phyloP scores from a whole-genome alignment of 768 basidiomycete species.

The Dendrothele bispora region DNA sequence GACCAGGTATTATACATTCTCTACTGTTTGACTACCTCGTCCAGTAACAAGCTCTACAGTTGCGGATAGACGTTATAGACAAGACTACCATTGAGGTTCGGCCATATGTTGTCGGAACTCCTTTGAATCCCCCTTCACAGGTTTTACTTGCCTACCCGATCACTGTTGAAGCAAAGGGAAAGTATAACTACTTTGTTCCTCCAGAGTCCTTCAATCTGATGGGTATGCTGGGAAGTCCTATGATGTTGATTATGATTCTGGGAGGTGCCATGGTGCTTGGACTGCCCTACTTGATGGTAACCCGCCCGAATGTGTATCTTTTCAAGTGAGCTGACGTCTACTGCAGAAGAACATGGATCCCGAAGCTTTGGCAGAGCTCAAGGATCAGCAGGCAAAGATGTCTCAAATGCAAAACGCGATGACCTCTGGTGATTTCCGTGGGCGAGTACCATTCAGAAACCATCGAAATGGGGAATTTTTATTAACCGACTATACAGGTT shows the following conservation, averaged over 20 bases:
- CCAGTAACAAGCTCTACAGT: slow-evolving; percentile 35
- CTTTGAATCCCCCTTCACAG: slow-evolving; percentile 56
- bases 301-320: slow-evolving; percentile 12
- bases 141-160: slow-evolving; percentile 64
- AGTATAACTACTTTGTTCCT: slow-evolving; percentile 65
- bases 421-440: slow-evolving; percentile 57
- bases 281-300: slow-evolving; percentile 77
- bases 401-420: slow-evolving; percentile 55
- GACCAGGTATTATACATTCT: slow-evolving; percentile 54
- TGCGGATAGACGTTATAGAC: slow-evolving; percentile 65
- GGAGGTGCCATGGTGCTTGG: slow-evolving; percentile 67
- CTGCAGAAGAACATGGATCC: slow-evolving; percentile 76
- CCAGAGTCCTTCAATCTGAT: slow-evolving; percentile 71
- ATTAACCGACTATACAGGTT: slow-evolving; percentile 30
- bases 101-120: slow-evolving; percentile 69
- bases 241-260: slow-evolving; percentile 78
- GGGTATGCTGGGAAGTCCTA: slow-evolving; percentile 79
- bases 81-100: slow-evolving; percentile 46
- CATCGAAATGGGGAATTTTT: neutral
- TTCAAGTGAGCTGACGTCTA: neutral
- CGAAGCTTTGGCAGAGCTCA: slow-evolving; percentile 63
- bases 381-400: slow-evolving; percentile 58
- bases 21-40: neutral
- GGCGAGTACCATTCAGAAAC: slow-evolving; percentile 34
- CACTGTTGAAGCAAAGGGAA: slow-evolving; percentile 50